phyloP scores from a whole-genome alignment of 1,284 basidiomycete species.

The Ustilago crameri region DNA sequence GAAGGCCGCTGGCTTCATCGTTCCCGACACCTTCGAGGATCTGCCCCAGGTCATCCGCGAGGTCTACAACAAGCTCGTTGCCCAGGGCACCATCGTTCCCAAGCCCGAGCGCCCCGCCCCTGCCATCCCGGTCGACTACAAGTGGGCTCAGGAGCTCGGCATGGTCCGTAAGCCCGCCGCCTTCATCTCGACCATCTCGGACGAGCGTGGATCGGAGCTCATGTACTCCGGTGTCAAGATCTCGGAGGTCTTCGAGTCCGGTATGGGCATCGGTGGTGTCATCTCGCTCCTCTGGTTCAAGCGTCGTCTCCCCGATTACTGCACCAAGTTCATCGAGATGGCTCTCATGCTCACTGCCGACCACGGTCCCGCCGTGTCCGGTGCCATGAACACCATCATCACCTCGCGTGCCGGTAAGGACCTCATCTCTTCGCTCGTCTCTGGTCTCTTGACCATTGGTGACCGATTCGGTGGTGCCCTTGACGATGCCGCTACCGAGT shows the following conservation, averaged over 20 bases:
- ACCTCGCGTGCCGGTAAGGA: slow-evolving; percentile 99
- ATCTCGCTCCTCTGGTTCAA: slow-evolving; percentile 98
- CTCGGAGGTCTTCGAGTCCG: slow-evolving; percentile 81
- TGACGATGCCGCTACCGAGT: slow-evolving; percentile 95
- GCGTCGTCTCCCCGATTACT: slow-evolving; percentile 74
- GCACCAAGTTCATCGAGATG: slow-evolving; percentile 87
- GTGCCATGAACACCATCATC: slow-evolving; percentile 99
- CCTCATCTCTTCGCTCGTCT: slow-evolving; percentile 93
- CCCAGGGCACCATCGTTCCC: slow-evolving; percentile 77
- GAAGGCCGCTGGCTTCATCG: slow-evolving; percentile 93
- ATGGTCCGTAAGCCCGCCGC: slow-evolving; percentile 98
- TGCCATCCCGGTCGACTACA: slow-evolving; percentile 99
- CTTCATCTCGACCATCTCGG: slow-evolving; percentile 99
- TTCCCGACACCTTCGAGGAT: slow-evolving; percentile 97
- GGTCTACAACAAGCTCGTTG: slow-evolving; percentile 86
- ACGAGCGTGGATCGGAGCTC: slow-evolving; percentile 98
- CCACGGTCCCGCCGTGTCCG: slow-evolving; percentile 77
- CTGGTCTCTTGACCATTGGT: slow-evolving; percentile 96
- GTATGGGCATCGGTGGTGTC: slow-evolving; percentile 89
- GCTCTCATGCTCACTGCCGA: slow-evolving; percentile 98
- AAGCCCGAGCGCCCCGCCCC: slow-evolving; percentile 87
- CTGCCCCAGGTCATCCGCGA: slow-evolving; percentile 84
- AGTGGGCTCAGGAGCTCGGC: slow-evolving; percentile 97
- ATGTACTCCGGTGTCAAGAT: slow-evolving; percentile 99
- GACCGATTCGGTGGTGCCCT: slow-evolving; percentile 99